phyloP scores from a whole-genome alignment of 495 filamentous ascomycete species.

The Trypethelium eluteriae region DNA sequence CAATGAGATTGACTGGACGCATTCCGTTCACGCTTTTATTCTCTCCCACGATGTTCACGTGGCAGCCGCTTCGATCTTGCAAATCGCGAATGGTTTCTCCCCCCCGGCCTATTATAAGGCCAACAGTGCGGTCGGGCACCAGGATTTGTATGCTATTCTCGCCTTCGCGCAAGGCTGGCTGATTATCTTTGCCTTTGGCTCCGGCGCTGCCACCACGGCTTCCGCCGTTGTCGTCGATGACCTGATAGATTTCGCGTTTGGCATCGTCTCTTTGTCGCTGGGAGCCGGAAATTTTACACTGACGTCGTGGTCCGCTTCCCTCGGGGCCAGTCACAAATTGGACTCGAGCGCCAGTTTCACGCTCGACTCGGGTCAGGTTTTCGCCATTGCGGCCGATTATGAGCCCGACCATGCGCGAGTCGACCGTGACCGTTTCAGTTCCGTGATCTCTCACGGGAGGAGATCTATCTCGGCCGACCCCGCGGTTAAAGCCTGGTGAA shows the following conservation, averaged over 20 bases:
- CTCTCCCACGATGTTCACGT: conserved; percentile 83
- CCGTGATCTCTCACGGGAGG: conserved; percentile 44
- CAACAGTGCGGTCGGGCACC: conserved; percentile 82
- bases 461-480: conserved; percentile 35
- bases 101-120: conserved; percentile 75
- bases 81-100: conserved; percentile 85
- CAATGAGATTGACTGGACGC: conserved; percentile 77
- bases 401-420: conserved; percentile 67
- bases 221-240: conserved; percentile 75
- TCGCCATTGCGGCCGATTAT: conserved; percentile 81
- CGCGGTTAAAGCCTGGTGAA: conserved; percentile 39
- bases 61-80: conserved; percentile 74
- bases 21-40: conserved; percentile 77
- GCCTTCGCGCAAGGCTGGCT: conserved; percentile 54
- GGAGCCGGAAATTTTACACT: conserved; percentile 69
- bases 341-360: conserved; percentile 64
- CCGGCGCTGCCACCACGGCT: conserved; percentile 33
- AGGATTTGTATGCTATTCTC: conserved; percentile 76
- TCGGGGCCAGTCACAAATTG: conserved; percentile 73
- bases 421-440: conserved; percentile 65
- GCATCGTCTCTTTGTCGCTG: conserved; percentile 59
- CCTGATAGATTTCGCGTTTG: conserved; percentile 65
- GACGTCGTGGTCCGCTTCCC: conserved; percentile 53
- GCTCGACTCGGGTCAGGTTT: conserved; percentile 69
- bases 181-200: conserved; percentile 35